A percentile compares a stretch with the other conserved stretches of the same genome.
phyloP scores from a whole-genome alignment of 352 stramenopile species.

The Phytophthora aleatoria region DNA sequence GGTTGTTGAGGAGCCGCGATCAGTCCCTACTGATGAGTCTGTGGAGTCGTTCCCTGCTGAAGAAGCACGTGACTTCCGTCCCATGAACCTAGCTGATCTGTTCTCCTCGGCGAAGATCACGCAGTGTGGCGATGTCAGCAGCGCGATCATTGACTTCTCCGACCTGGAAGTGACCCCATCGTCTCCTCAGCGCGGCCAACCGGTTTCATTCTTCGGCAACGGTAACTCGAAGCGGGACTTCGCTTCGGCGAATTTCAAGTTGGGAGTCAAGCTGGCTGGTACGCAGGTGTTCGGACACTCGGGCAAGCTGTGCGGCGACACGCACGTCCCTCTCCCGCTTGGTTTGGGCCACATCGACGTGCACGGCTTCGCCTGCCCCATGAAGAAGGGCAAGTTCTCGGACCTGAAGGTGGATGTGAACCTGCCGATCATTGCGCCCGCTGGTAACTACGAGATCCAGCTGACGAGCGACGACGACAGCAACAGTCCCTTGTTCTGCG shows the following conservation, averaged over 20 bases:
- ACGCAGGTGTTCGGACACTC: constrained; percentile 75
- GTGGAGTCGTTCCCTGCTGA: constrained; percentile 39
- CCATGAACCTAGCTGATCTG: constrained; percentile 38
- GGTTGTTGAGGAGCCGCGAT: constrained; percentile 15
- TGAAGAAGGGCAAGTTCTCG: constrained; percentile 65
- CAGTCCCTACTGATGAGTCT: constrained; percentile 14
- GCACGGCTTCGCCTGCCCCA: constrained; percentile 77
- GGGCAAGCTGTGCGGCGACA: constrained; percentile 78
- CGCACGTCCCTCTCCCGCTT: constrained; percentile 77
- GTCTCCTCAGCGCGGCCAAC: constrained; percentile 76
- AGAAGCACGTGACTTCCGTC: constrained; percentile 34
- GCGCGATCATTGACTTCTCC: constrained; percentile 68
- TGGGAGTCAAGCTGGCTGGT: constrained; percentile 74
- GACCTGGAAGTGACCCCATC: constrained; percentile 67
- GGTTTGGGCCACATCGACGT: constrained; percentile 87
- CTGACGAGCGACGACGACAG: constrained; percentile 60
- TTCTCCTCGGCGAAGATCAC: constrained; percentile 79
- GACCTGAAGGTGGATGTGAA: constrained; percentile 85
- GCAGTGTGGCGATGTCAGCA: constrained; percentile 76
- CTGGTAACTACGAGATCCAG: constrained; percentile 84
- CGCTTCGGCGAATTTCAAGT: constrained; percentile 62
- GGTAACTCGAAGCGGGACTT: constrained; percentile 77
- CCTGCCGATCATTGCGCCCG: constrained; percentile 75
- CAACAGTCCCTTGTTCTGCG: constrained; percentile 67
- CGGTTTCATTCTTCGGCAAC: constrained; percentile 71